Evolutionary conservation across 2,329 filamentous ascomycete genomes (phyloP).

Genomic region (Arachnopeziza araneosa): DNA sequence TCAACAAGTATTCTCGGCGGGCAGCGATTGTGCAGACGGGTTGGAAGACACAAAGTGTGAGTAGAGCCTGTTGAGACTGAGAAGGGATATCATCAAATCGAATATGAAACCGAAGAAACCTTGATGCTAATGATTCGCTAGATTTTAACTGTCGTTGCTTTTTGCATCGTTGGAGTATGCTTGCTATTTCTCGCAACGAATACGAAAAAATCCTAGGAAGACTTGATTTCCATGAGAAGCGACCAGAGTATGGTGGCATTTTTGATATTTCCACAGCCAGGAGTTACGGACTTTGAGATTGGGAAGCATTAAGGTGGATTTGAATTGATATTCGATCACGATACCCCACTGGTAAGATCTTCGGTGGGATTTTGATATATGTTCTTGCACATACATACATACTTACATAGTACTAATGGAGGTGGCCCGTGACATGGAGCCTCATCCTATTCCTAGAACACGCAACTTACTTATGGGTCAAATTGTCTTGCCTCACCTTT

Average conservation of each 20-base stretch:
- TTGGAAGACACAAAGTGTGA: constrained; percentile 82
- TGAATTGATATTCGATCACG: too few species aligned
- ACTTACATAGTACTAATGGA: too few species aligned
- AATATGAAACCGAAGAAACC: neutral
- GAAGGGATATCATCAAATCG: neutral
- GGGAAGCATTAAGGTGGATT: too few species aligned
- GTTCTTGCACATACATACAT: too few species aligned
- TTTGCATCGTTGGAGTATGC: constrained; percentile 60
- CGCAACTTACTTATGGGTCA: too few species aligned
- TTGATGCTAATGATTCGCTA: constrained; percentile 26
- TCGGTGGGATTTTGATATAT: too few species aligned
- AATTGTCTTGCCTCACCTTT: too few species aligned
- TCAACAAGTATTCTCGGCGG: constrained; percentile 74
- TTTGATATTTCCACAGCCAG: constrained; percentile 2
- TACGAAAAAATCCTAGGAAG: constrained; percentile 22
- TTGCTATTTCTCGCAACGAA: constrained; percentile 51
- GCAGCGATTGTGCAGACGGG: constrained; percentile 86
- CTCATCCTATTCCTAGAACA: too few species aligned
- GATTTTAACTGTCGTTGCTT: constrained; percentile 57
- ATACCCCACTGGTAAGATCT: too few species aligned
- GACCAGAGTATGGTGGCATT: neutral
- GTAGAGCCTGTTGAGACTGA: neutral
- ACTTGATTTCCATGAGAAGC: neutral
- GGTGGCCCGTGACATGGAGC: too few species aligned
- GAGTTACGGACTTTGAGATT: neutral